Conservation (phyloP, 164 flowering plant genomes). For the Taxillus chinensis region DNA sequence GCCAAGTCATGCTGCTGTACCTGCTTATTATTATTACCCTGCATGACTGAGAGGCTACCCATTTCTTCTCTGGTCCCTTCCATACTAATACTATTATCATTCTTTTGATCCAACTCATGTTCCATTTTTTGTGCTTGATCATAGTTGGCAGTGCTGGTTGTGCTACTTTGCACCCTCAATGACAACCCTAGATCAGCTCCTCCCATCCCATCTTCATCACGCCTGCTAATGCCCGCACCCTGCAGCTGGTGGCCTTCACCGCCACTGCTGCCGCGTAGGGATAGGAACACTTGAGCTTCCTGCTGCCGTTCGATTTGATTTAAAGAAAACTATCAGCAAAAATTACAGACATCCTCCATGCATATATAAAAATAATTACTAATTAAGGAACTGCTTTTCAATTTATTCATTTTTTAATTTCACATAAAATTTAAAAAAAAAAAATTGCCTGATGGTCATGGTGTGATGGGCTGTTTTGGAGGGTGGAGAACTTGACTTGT, state of each 20-base stretch:
- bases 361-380: neutral
- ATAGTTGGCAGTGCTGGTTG: neutral
- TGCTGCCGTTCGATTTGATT: neutral
- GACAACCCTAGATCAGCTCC: conserved; percentile 43
- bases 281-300: conserved; percentile 33
- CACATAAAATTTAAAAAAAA: neutral
- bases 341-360: neutral
- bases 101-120: conserved; percentile 3
- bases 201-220: conserved; percentile 4
- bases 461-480: conserved; percentile 18
- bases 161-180: conserved; percentile 28
- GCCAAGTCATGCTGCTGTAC: conserved; percentile 7
- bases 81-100: neutral
- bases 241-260: no score
- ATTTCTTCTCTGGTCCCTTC: conserved; percentile 11
- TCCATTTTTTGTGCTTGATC: conserved; percentile 3
- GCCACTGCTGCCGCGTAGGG: conserved; percentile 15
- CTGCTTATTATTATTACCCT: neutral
- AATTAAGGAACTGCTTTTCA: no score
- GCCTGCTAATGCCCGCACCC: no score
- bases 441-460: no score
- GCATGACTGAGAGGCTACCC: neutral
- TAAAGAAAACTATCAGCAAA: neutral
- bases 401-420: no score
- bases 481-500: conserved; percentile 36